Evolutionary conservation across 2,329 filamentous ascomycete genomes (phyloP), one percentile per base, ranked within the genome.

Genomic region (Beauveria scarabaeidicola): DNA sequence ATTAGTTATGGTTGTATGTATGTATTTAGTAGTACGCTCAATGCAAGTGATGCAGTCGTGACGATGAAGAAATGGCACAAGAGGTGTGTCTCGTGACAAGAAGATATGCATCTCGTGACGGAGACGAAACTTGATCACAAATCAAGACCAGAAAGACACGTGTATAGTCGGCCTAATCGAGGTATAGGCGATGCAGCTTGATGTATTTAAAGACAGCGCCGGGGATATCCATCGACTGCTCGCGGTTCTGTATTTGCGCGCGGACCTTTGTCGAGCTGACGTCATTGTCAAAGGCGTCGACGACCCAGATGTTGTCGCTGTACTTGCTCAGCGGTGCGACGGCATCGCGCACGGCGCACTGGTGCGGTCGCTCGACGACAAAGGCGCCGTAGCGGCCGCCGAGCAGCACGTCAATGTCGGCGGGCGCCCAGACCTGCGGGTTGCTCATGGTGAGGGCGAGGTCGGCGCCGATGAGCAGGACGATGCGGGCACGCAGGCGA

Each of bases 351-450:
- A 95, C 88, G 68, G 96, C 90, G 23, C 91, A 96, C 57, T 59
- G 57, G 47, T 91, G 92, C 44, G 86, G 87, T 62, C 93, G 85
- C 78, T 97, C 89, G n/a, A 95, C 82, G 61, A 93, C 89, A 70
- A 95, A 91, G 32, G 88, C 86, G 47, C 90, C 90, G 69, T 89
- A 96, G 69, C 87, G 83, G 52, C 89, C 85, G 21, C 89, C 86
- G 21, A 97, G 78, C 61, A 97, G 97, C 66, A 95, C 89, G 66
- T 94, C 88, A 59, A 97, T 77, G 80, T 97, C 93, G 63, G 87
- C 82, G 51, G 85, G 80, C 54, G 87, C 89, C 93, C 93, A 97
- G 1, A 97, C 84, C 3, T 85, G 86, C 1, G 84, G 84, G 3
- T 80, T 82, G 62, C 78, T 88, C 85, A 88, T 90, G 64, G 85